phyloP scores from a whole-genome alignment of 2,329 filamentous ascomycete species.

The Penicillium glabrum region DNA sequence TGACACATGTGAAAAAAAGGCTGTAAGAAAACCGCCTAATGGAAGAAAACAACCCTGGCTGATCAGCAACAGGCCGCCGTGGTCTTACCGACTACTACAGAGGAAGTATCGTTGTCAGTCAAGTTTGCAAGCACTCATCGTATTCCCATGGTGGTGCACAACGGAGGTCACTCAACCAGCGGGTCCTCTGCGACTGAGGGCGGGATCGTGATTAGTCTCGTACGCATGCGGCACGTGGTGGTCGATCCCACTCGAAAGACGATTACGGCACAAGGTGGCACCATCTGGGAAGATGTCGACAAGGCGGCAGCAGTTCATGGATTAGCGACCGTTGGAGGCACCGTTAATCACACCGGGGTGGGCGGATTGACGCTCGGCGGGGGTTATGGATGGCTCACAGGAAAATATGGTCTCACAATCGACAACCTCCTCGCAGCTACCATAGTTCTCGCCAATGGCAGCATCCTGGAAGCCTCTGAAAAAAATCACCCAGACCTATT shows the following conservation, averaged over 20 bases:
- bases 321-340: constrained; percentile 61
- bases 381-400: constrained; percentile 57
- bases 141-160: constrained; percentile 54
- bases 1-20: not conserved
- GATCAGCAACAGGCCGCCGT: not conserved
- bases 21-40: not conserved
- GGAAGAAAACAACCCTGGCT: no score
- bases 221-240: constrained; percentile 50
- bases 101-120: not conserved
- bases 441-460: constrained; percentile 40
- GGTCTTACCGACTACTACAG: not conserved
- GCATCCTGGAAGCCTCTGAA: constrained; percentile 36
- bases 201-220: constrained; percentile 58
- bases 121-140: constrained; percentile 43
- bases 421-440: constrained; percentile 46
- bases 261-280: constrained; percentile 53
- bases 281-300: constrained; percentile 57
- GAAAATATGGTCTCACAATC: constrained; percentile 54
- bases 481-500: constrained; percentile 49
- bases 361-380: constrained; percentile 59
- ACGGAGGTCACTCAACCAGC: constrained; percentile 58
- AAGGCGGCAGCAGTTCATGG: constrained; percentile 49
- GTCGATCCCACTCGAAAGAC: constrained; percentile 49
- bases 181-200: constrained; percentile 52
- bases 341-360: constrained; percentile 61